These are phyloP conservation scores for Penicillium tannophilum DNA, from an alignment of 495 filamentous ascomycete species.

Conservation along the genomic window DNA sequence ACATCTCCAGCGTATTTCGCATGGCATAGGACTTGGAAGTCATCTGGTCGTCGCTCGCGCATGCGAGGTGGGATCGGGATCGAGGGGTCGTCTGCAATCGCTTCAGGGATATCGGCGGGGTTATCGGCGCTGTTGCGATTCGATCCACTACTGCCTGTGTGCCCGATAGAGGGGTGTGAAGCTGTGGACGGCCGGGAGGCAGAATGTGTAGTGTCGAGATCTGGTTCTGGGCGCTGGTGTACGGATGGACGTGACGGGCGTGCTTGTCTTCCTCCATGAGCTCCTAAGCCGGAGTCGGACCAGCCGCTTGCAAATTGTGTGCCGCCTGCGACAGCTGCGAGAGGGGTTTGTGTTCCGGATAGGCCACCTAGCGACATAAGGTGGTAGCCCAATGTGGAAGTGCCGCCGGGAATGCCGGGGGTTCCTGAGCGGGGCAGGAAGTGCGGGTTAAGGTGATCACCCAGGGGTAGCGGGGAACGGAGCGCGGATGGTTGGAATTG, in stretches of 20 bases:
- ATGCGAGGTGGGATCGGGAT: constrained; percentile 41
- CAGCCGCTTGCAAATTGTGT: constrained; percentile 55
- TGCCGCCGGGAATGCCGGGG: constrained; percentile 80
- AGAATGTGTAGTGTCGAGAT: constrained; percentile 38
- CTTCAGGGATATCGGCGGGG: constrained; percentile 23
- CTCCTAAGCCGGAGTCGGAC: constrained; percentile 40
- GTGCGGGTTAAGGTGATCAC: constrained; percentile 61
- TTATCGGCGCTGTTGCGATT: constrained; percentile 24
- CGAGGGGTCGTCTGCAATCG: constrained; percentile 28
- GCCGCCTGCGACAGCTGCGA: constrained; percentile 82
- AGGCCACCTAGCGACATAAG: constrained; percentile 71
- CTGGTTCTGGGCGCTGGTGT: constrained; percentile 29
- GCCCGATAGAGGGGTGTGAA: constrained; percentile 35
- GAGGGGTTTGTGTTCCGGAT: constrained; percentile 82
- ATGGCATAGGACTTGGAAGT: constrained; percentile 88
- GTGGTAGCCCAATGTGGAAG: constrained; percentile 89
- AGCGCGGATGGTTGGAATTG: constrained; percentile 37
- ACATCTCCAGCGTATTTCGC: constrained; percentile 86
- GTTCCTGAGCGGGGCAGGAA: constrained; percentile 67
- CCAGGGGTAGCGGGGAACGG: constrained; percentile 44
- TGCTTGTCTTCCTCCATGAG: constrained; percentile 13
- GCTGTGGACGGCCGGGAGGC: constrained; percentile 49
- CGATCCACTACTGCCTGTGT: constrained; percentile 31
- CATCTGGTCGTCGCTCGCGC: constrained; percentile 51
- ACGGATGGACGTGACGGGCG: constrained; percentile 15